Conservation (phyloP, 176 grass and related monocot species). For the Dactylis glomerata region DNA sequence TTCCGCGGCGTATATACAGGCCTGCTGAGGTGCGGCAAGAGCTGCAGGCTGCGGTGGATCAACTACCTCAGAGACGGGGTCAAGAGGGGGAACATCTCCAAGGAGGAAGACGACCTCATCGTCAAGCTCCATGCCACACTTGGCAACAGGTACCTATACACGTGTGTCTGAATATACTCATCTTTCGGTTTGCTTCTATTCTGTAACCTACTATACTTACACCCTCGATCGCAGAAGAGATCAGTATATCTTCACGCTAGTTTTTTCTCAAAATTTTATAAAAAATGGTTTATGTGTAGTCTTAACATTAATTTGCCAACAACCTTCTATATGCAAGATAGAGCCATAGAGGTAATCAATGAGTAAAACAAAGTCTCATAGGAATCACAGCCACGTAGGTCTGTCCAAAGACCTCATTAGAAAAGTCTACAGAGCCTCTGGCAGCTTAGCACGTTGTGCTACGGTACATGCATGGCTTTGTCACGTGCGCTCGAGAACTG, state of each 20-base stretch:
- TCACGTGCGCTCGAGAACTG: too few relatives aligned
- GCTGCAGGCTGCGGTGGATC: slow-evolving; percentile 77
- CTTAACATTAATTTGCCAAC: background rate
- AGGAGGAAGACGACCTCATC: slow-evolving; percentile 79
- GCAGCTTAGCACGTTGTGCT: background rate
- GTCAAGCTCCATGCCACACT: slow-evolving; percentile 75
- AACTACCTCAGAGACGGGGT: slow-evolving; percentile 72
- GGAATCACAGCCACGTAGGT: background rate
- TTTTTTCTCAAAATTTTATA: too few relatives aligned
- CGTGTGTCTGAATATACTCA: background rate
- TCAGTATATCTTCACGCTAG: too few relatives aligned
- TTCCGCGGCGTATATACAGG: background rate
- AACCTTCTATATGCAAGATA: too few relatives aligned
- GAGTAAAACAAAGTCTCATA: background rate
- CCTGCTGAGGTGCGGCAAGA: slow-evolving; percentile 71
- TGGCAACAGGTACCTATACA: slow-evolving; percentile 59
- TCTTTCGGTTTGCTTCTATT: background rate
- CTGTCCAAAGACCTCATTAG: background rate
- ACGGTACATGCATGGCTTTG: background rate
- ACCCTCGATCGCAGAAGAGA: background rate
- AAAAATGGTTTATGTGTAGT: background rate
- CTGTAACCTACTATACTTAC: background rate
- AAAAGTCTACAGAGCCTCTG: background rate
- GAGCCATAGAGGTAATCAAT: background rate
- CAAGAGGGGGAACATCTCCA: slow-evolving; percentile 75